Conservation (phyloP, 192 early-diverging fungal species). For the Coemansia sp. region DNA sequence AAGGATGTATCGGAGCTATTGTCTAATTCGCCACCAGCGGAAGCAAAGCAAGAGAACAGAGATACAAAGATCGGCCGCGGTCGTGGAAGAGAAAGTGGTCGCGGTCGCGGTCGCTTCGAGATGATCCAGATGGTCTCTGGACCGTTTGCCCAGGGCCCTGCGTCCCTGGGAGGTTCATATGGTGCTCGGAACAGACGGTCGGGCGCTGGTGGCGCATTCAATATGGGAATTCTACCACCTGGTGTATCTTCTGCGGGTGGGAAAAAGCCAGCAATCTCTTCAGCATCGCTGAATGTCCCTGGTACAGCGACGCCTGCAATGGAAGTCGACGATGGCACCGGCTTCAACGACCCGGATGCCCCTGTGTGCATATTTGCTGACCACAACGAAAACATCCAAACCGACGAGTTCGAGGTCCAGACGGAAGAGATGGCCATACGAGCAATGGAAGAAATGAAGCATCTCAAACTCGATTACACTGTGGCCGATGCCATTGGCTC, state of each 20-base stretch:
- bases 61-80: background rate
- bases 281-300: background rate
- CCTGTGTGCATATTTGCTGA: constrained; percentile 20
- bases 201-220: background rate
- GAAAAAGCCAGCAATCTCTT: background rate
- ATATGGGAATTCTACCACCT: constrained; percentile 1
- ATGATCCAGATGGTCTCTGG: constrained; percentile 30
- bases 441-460: constrained; percentile 22
- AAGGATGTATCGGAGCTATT: constrained; percentile 23
- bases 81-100: constrained; percentile 7
- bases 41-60: constrained; percentile 12
- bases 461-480: constrained; percentile 17
- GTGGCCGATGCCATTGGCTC: constrained; percentile 13
- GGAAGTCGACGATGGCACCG: background rate
- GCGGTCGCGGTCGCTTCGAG: constrained; percentile 10
- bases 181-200: background rate
- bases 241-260: background rate
- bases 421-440: constrained; percentile 45
- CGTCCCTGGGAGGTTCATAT: constrained; percentile 14
- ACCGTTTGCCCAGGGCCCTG: constrained; percentile 49
- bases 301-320: background rate
- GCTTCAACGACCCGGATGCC: constrained; percentile 1
- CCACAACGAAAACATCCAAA: constrained; percentile 15
- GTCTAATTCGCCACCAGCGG: background rate
- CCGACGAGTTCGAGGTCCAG: constrained; percentile 33